A percentile compares a stretch with the other conserved stretches of the same genome.
phyloP scores from a whole-genome alignment of 169 alveolate genomes.

The Eimeria acervulina region DNA sequence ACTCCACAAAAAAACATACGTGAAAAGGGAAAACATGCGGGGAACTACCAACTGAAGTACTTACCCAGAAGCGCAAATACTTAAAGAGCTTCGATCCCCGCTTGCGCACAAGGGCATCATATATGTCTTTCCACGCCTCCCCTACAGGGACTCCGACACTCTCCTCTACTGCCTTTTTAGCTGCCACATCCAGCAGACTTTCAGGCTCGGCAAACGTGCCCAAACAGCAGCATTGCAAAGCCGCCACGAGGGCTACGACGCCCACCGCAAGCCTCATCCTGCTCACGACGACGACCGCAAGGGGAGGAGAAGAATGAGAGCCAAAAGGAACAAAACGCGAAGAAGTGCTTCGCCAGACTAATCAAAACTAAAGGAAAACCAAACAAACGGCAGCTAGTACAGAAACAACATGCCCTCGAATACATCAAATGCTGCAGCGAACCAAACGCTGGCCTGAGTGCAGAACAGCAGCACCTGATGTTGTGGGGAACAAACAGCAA shows the following conservation, averaged over 20 bases:
- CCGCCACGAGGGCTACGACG: background rate
- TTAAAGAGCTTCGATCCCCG: background rate
- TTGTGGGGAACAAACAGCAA: background rate
- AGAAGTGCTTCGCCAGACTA: background rate
- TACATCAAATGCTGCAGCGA: background rate
- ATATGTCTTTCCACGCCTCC: background rate
- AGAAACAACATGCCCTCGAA: background rate
- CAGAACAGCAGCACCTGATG: background rate
- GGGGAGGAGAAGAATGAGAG: background rate
- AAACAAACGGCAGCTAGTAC: background rate
- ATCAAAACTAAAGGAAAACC: background rate
- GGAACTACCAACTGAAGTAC: background rate
- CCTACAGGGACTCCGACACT: background rate
- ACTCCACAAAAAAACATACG: background rate
- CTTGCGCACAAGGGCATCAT: background rate
- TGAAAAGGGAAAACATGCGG: background rate
- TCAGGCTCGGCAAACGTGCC: background rate
- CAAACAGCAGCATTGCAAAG: background rate
- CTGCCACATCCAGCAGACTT: background rate
- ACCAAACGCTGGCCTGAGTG: background rate
- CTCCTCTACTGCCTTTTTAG: background rate
- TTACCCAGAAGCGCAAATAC: background rate
- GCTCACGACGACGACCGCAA: background rate
- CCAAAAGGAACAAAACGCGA: background rate
- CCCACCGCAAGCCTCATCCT: conserved; percentile 33